These are phyloP conservation scores for Petunia axillaris DNA, from an alignment of 257 asterid species.

Conservation along the genomic window DNA sequence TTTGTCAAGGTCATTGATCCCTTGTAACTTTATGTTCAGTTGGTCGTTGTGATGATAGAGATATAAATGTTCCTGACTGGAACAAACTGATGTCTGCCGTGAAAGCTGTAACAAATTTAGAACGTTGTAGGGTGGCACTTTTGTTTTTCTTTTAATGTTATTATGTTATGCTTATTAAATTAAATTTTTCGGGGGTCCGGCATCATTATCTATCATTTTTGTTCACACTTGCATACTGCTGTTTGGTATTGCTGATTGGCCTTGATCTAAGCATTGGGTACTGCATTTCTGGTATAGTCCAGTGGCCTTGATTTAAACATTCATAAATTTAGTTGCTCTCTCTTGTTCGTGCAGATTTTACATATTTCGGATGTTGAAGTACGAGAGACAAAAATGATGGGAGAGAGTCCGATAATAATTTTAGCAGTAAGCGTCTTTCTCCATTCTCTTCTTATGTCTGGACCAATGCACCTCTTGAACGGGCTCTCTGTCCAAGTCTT, in stretches of 20 bases:
- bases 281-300: background rate
- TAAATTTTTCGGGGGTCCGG: too few species aligned
- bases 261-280: background rate
- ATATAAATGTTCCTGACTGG: background rate
- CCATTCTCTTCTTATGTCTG: background rate
- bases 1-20: constrained; percentile 7
- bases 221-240: too few species aligned
- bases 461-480: background rate
- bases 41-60: background rate
- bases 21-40: constrained; percentile 4
- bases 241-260: background rate
- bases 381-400: constrained; percentile 91
- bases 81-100: background rate
- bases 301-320: background rate
- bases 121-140: background rate
- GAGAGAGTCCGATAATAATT: constrained; percentile 82
- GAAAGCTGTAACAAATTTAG: constrained; percentile 10
- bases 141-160: too few species aligned
- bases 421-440: constrained; percentile 49
- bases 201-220: too few species aligned
- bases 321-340: background rate
- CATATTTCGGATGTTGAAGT: constrained; percentile 87
- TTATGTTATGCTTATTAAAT: too few species aligned
- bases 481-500: background rate
- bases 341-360: constrained; percentile 59